phyloP scores from a whole-genome alignment of 1,284 basidiomycete species.

The Rhodotorula sp. region DNA sequence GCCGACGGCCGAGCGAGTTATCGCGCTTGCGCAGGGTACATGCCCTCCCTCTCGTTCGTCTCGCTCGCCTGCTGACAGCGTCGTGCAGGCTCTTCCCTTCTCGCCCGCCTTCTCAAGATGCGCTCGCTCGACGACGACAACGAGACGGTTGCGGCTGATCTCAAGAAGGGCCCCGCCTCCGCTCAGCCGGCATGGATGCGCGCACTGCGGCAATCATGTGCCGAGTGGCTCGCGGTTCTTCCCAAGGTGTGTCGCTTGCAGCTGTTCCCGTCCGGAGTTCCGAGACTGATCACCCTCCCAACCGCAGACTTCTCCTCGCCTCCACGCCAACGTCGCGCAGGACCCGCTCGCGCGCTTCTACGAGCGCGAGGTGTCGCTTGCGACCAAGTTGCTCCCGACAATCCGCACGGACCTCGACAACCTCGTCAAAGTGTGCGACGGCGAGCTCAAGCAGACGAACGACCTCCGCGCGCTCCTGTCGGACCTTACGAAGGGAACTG shows the following conservation, averaged over 20 bases:
- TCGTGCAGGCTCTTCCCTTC: slow-evolving; percentile 70
- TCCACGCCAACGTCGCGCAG: slow-evolving; percentile 6
- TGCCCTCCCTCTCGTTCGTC: no score
- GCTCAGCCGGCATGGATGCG: slow-evolving; percentile 90
- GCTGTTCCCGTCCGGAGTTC: not conserved
- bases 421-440: slow-evolving; percentile 79
- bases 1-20: slow-evolving; percentile 83
- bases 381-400: slow-evolving; percentile 69
- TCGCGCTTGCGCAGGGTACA: slow-evolving; percentile 85
- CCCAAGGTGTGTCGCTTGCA: slow-evolving; percentile 65
- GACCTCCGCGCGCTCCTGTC: slow-evolving; percentile 85
- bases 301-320: slow-evolving; percentile 19
- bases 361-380: slow-evolving; percentile 80
- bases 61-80: slow-evolving; percentile 27
- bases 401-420: slow-evolving; percentile 78
- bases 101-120: slow-evolving; percentile 88
- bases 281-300: not conserved
- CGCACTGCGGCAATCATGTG: slow-evolving; percentile 71
- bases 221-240: slow-evolving; percentile 75
- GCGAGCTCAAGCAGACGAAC: slow-evolving; percentile 89
- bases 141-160: slow-evolving; percentile 61
- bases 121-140: slow-evolving; percentile 85
- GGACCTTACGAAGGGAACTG: slow-evolving; percentile 79
- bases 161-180: slow-evolving; percentile 62
- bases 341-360: slow-evolving; percentile 87